phyloP scores from a whole-genome alignment of 202 grass and related monocot species.

The Hordeum pubiflorum region DNA sequence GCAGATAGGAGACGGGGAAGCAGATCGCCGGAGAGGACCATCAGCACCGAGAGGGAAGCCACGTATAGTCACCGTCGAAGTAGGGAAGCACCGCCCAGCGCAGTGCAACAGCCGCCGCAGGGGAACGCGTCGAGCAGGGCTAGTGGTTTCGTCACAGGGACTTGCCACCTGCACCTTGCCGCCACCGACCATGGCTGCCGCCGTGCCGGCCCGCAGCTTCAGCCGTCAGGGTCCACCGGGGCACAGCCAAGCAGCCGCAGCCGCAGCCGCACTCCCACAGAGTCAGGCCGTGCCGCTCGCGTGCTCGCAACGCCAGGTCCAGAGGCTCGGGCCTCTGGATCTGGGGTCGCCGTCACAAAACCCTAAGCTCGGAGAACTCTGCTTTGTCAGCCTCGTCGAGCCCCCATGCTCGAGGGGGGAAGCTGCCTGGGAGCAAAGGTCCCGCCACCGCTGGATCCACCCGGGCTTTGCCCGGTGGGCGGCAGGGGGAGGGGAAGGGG shows the following conservation, averaged over 20 bases:
- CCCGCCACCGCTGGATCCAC: not conserved
- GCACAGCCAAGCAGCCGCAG: too few species aligned
- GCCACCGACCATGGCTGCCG: too few species aligned
- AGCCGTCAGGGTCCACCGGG: too few species aligned
- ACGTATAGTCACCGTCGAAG: not conserved
- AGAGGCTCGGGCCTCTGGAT: not conserved
- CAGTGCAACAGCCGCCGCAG: not conserved
- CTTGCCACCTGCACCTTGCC: not conserved
- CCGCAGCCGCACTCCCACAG: too few species aligned
- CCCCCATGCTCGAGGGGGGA: not conserved
- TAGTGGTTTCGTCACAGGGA: not conserved
- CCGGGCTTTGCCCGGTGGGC: not conserved
- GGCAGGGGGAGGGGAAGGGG: not conserved
- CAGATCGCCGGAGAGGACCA: not conserved
- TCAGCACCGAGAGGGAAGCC: not conserved
- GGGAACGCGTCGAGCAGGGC: not conserved
- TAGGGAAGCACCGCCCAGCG: not conserved
- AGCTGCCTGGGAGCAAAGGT: not conserved
- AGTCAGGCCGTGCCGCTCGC: not conserved
- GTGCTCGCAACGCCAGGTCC: not conserved
- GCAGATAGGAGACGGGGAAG: not conserved
- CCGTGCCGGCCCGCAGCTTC: too few species aligned
- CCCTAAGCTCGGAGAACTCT: not conserved
- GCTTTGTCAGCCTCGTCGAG: not conserved
- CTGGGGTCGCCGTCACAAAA: not conserved